Base-by-base conservation (phyloP, 2,329 filamentous ascomycete species). In the Xylaria sp. region DNA sequence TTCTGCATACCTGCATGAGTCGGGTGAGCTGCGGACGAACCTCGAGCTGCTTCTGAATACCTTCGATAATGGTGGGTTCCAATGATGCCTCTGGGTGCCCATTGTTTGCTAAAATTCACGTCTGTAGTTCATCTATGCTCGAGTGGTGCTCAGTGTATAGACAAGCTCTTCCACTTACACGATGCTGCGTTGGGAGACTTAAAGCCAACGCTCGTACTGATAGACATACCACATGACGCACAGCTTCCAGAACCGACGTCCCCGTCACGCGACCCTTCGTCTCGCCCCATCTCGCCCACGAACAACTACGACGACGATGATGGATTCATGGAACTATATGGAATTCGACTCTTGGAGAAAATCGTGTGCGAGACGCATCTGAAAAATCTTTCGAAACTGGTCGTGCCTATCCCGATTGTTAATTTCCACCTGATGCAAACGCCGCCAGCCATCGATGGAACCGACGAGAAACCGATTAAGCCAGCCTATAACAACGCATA, bases 361-460 rank as follows among this genome's bases (percentile, higher is more conserved):
- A 79, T 86, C 49, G 79, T 83, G 35, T 83, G 82, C 19, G 83
- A 85, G 65, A 80, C 81, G 3, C 81, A 83, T 61, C 69, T 84
- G 44, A 78, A 82, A 59, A 83, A 78, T 65, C 74, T 83, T 53
- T 79, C 82, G 13, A 84, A 80, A 66, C 76, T 85, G 4, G 76
- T 85, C 19, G 78, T 85, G 11, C 80, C 82, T 2, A 78, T 86
- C 34, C 79, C 83, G 18, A 69, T 86, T 57, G 77, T 85, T 64
- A 77, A 73, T 60, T 76, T 74, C 19, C 72, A 70, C 35, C 63
- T 66, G 55, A 57, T 72, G 30, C 68, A 64, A 55, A 70, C 61
- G 18, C 66, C 69, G 9, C 63, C 76, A 11, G 67, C 72, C 34
- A 61, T 65, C 35, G 67, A 73, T 42, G 69, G 73, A 44, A 72